A percentile compares a stretch with the other conserved stretches of the same genome.
These are phyloP conservation scores for Brassica rapa DNA, from an alignment of 345 rosid genomes.

Conservation along the genomic window DNA sequence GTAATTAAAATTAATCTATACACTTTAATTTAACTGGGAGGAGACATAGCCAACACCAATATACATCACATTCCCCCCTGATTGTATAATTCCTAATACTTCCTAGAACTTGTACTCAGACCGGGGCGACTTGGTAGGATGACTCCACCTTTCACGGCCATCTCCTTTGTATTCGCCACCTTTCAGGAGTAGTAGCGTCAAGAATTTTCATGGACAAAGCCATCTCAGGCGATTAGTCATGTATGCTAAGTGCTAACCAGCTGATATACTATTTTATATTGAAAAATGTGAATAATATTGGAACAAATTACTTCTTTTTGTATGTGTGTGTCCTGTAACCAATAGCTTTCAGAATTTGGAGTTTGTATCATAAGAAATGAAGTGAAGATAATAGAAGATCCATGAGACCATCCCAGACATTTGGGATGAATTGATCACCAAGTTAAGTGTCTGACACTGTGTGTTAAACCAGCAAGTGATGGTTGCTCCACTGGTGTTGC, in stretches of 20 bases:
- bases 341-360: slow-evolving; percentile 71
- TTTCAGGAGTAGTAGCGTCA: slow-evolving; percentile 75
- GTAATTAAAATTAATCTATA: too few species aligned
- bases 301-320: slow-evolving; percentile 11
- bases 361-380: slow-evolving; percentile 82
- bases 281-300: slow-evolving; percentile 1
- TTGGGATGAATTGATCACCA: slow-evolving; percentile 67
- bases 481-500: slow-evolving; percentile 98
- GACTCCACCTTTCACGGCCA: too few species aligned
- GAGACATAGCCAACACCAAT: too few species aligned
- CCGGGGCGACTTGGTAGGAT: too few species aligned
- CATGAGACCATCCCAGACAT: slow-evolving; percentile 45
- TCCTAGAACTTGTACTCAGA: too few species aligned
- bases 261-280: slow-evolving; percentile 15
- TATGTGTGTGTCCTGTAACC: slow-evolving; percentile 14
- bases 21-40: too few species aligned
- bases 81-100: too few species aligned
- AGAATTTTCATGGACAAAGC: slow-evolving; percentile 89
- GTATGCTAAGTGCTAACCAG: slow-evolving; percentile 50
- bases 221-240: slow-evolving; percentile 76
- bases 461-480: slow-evolving; percentile 91
- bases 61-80: too few species aligned
- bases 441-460: slow-evolving; percentile 74
- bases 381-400: slow-evolving; percentile 60
- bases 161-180: too few species aligned